A percentile compares a stretch with the other conserved stretches of the same genome.
Evolutionary conservation across 306 rosid species (phyloP).

Genomic region (Boehmeria nivea): DNA sequence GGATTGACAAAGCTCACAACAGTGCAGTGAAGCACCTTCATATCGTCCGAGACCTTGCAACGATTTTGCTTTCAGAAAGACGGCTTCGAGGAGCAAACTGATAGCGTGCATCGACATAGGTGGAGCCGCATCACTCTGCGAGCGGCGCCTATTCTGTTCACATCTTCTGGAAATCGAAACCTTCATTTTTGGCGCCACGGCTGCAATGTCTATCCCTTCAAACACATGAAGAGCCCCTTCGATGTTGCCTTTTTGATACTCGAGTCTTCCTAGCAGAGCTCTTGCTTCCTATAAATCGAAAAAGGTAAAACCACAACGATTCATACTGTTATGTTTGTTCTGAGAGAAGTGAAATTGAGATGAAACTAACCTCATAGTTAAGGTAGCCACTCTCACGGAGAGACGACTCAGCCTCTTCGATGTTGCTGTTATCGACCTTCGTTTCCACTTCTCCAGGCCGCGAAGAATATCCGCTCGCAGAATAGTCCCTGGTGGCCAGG

Average conservation of each 20-base stretch:
- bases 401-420: conserved; percentile 91
- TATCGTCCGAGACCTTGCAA: conserved; percentile 72
- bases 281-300: conserved; percentile 67
- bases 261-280: conserved; percentile 89
- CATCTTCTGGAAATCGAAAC: conserved; percentile 57
- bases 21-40: conserved; percentile 59
- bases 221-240: conserved; percentile 95
- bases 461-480: conserved; percentile 80
- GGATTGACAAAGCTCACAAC: no score
- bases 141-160: conserved; percentile 44
- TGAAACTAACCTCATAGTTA: conserved; percentile 72
- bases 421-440: conserved; percentile 68
- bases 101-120: conserved; percentile 86
- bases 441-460: conserved; percentile 64
- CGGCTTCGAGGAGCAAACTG: conserved; percentile 86
- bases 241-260: conserved; percentile 76
- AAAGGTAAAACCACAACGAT: no score
- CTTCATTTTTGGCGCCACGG: conserved; percentile 66
- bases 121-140: conserved; percentile 51
- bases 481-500: conserved; percentile 83
- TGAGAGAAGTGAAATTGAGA: not conserved
- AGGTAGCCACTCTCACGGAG: conserved; percentile 92
- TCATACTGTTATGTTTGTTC: no score
- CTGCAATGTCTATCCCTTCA: conserved; percentile 83
- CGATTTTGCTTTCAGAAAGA: conserved; percentile 77